Conservation (phyloP, 768 basidiomycete species). For the Lactarius hengduanensis region DNA sequence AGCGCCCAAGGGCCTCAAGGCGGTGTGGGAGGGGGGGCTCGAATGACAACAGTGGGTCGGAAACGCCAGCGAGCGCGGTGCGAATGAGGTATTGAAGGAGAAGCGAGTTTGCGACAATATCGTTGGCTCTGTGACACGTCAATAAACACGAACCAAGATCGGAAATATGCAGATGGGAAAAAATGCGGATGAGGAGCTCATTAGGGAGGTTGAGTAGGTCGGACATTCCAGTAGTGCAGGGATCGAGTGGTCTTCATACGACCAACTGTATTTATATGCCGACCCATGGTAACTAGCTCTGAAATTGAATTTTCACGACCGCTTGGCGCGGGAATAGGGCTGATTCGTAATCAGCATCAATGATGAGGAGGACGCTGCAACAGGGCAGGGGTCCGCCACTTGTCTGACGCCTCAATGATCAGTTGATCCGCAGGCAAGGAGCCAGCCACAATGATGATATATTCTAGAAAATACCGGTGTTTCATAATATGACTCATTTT, state of each 20-base stretch:
- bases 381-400: no score
- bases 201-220: conserved; percentile 10
- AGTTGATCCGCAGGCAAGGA: background rate
- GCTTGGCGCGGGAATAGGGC: background rate
- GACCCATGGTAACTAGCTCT: background rate
- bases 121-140: background rate
- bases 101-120: background rate
- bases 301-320: no score
- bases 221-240: background rate
- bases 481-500: background rate
- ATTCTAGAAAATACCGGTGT: background rate
- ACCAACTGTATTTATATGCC: conserved; percentile 6
- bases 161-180: background rate
- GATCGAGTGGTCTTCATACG: background rate
- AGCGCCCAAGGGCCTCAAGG: background rate
- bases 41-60: background rate
- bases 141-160: conserved; percentile 9
- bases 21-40: background rate
- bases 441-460: background rate
- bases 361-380: background rate
- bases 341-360: background rate
- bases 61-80: background rate
- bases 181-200: conserved; percentile 12
- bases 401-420: background rate
- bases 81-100: conserved; percentile 15